A percentile compares a stretch with the other conserved stretches of the same genome.
phyloP scores from a whole-genome alignment of 768 basidiomycete species.

The Leccinum arenicola region DNA sequence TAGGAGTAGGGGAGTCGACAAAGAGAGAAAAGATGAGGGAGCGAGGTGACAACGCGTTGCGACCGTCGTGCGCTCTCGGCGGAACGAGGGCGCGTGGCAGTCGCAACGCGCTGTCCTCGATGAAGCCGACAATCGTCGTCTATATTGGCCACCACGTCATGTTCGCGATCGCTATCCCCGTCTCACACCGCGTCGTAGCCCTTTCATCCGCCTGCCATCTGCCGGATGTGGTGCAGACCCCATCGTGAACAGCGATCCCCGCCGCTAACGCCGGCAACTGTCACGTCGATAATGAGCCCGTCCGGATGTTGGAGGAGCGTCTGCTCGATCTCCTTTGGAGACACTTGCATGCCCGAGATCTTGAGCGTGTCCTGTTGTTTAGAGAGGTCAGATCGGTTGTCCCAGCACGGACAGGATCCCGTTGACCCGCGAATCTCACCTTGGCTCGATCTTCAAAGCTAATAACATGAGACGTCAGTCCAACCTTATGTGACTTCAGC shows the following conservation, averaged over 20 bases:
- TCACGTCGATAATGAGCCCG: slow-evolving; percentile 60
- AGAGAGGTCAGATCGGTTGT: not conserved
- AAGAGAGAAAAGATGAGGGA: too few species aligned
- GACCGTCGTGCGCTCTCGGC: too few species aligned
- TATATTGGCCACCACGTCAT: slow-evolving; percentile 10
- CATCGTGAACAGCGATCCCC: slow-evolving; percentile 58
- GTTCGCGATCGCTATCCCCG: slow-evolving; percentile 17
- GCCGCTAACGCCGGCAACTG: slow-evolving; percentile 72
- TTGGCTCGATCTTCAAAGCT: slow-evolving; percentile 79
- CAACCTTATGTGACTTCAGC: not conserved
- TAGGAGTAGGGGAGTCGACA: too few species aligned
- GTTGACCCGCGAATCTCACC: slow-evolving; percentile 33
- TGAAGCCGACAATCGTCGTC: too few species aligned
- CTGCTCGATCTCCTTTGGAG: slow-evolving; percentile 75
- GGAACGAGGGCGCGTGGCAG: too few species aligned
- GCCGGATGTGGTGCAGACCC: slow-evolving; percentile 49
- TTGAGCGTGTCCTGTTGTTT: slow-evolving; percentile 69
- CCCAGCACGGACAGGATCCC: too few species aligned
- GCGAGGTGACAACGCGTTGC: too few species aligned
- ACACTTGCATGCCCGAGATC: slow-evolving; percentile 76
- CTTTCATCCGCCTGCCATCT: slow-evolving; percentile 48
- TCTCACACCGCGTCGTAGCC: slow-evolving; percentile 42
- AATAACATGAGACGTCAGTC: not conserved
- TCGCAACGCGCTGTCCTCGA: too few species aligned
- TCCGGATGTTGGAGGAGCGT: slow-evolving; percentile 60